Conservation (phyloP, 2,329 filamentous ascomycete genomes). For the Hypomyces rosellus region DNA sequence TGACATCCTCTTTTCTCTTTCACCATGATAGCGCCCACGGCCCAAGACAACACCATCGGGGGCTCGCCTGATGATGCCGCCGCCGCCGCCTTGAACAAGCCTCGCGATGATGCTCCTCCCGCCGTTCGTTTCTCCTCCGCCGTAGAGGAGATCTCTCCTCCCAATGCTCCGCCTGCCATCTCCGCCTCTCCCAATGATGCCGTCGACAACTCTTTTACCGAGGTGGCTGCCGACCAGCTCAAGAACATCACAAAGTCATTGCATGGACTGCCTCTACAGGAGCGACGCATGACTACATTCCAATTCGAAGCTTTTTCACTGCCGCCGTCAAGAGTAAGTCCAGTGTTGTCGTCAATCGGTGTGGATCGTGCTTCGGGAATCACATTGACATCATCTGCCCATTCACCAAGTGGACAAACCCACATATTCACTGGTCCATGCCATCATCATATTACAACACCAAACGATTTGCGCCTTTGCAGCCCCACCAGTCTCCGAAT, state of each 20-base stretch:
- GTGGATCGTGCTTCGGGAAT: not conserved
- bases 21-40: not conserved
- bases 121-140: constrained; percentile 67
- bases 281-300: constrained; percentile 76
- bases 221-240: constrained; percentile 56
- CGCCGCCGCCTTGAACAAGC: constrained; percentile 8
- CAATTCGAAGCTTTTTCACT: constrained; percentile 87
- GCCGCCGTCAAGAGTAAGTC: constrained; percentile 71
- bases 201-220: constrained; percentile 28
- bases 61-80: constrained; percentile 8
- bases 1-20: not conserved
- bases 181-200: constrained; percentile 21
- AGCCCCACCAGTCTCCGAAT: not conserved
- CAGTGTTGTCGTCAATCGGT: not conserved
- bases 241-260: constrained; percentile 65
- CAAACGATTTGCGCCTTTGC: too few relatives aligned
- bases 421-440: not conserved
- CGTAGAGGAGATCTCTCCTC: constrained; percentile 57
- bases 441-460: not conserved
- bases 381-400: not conserved
- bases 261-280: constrained; percentile 70
- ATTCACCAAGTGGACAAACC: not conserved
- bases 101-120: constrained; percentile 24
- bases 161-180: constrained; percentile 33
- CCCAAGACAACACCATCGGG: not conserved